Conservation (phyloP, 2,329 filamentous ascomycete species). For the Penicillium sp. region DNA sequence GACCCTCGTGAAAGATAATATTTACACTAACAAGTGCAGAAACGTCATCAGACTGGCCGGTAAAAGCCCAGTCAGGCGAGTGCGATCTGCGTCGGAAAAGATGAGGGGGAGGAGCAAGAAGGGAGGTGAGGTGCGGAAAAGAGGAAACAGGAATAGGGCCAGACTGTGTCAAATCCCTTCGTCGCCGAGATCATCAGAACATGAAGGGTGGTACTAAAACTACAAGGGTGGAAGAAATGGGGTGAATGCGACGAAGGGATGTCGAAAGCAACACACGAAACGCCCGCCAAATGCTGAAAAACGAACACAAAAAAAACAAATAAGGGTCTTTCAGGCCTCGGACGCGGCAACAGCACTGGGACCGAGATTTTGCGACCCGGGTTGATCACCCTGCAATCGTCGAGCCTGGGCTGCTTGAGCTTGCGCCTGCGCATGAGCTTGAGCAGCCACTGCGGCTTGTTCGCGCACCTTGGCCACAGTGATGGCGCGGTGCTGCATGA, state of each 20-base stretch:
- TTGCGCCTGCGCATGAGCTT: slow-evolving; percentile 43
- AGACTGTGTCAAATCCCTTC: slow-evolving; percentile 18
- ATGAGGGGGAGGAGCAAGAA: slow-evolving; percentile 5
- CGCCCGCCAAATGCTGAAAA: slow-evolving; percentile 37
- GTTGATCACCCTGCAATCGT: slow-evolving; percentile 38
- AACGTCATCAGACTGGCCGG: not conserved
- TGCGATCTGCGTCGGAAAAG: slow-evolving; percentile 13
- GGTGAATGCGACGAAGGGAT: slow-evolving; percentile 24
- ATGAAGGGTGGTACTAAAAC: slow-evolving; percentile 27
- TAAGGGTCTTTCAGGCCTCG: slow-evolving; percentile 29
- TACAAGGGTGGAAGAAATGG: slow-evolving; percentile 27
- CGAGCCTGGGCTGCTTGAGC: slow-evolving; percentile 39
- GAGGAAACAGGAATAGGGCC: slow-evolving; percentile 8
- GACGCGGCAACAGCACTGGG: slow-evolving; percentile 28
- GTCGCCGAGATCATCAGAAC: slow-evolving; percentile 23
- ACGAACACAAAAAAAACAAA: slow-evolving; percentile 13
- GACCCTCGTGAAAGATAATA: slow-evolving; percentile 27
- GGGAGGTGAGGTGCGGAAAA: slow-evolving; percentile 4
- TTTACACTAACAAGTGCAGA: slow-evolving; percentile 39
- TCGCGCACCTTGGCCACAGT: slow-evolving; percentile 46
- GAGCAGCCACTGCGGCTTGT: slow-evolving; percentile 42
- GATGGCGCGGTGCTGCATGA: slow-evolving; percentile 57
- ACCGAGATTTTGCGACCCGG: slow-evolving; percentile 28
- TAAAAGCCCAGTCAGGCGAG: not conserved
- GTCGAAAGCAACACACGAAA: slow-evolving; percentile 24